These are phyloP conservation scores for Calonectria pteridis DNA, from an alignment of 2,329 filamentous ascomycete species.

Conservation along the genomic window DNA sequence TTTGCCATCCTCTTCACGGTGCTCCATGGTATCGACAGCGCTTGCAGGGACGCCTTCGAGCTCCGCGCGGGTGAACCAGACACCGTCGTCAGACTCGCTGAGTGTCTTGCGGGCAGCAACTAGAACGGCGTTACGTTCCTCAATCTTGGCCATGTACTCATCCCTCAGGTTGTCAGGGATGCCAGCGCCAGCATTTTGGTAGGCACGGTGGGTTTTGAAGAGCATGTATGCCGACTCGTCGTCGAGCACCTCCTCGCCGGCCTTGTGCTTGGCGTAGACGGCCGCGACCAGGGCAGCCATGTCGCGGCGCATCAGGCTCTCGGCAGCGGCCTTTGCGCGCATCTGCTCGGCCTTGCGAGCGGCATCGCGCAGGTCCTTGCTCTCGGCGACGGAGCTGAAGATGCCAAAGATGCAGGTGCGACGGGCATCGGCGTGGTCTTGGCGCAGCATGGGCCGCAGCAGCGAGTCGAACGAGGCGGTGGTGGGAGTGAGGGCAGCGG, in stretches of 20 bases:
- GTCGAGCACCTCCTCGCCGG: constrained; percentile 28
- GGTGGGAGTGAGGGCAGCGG: constrained; percentile 26
- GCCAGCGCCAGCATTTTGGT: constrained; percentile 43
- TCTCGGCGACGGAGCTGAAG: constrained; percentile 42
- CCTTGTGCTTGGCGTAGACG: constrained; percentile 31
- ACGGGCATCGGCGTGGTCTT: constrained; percentile 37
- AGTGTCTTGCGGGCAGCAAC: constrained; percentile 41
- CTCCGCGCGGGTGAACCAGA: constrained; percentile 35
- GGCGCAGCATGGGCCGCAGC: constrained; percentile 36
- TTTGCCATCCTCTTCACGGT: constrained; percentile 16
- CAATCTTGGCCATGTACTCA: constrained; percentile 35
- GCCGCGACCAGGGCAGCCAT: constrained; percentile 41
- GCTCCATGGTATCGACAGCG: constrained; percentile 35
- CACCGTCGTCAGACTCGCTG: constrained; percentile 41
- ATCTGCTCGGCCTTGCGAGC: constrained; percentile 42
- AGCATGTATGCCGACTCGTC: constrained; percentile 40
- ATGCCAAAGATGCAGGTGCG: constrained; percentile 36
- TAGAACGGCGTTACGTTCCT: constrained; percentile 41
- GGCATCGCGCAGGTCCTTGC: constrained; percentile 43
- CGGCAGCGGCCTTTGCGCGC: constrained; percentile 32
- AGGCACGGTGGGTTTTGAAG: constrained; percentile 43
- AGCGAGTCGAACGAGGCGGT: constrained; percentile 39
- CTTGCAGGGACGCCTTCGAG: constrained; percentile 39
- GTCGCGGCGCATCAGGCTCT: constrained; percentile 41
- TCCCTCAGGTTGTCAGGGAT: constrained; percentile 37